phyloP scores from a whole-genome alignment of 2,329 filamentous ascomycete species.

The Fusarium algeriense region DNA sequence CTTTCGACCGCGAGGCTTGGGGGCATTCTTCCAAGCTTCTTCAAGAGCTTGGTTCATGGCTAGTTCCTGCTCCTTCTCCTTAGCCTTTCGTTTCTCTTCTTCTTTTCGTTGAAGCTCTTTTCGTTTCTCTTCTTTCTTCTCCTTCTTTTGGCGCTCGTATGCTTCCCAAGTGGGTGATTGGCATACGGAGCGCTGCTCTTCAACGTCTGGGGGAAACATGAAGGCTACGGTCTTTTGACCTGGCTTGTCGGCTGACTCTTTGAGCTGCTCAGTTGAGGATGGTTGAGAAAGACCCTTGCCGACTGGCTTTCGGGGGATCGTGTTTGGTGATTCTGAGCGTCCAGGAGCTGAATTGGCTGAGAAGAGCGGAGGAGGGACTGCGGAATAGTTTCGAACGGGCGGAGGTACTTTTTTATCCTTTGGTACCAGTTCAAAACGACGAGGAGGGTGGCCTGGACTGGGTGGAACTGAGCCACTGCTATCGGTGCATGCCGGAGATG shows the following conservation, averaged over 20 bases:
- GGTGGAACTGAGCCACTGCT: constrained; percentile 33
- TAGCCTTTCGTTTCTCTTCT: constrained; percentile 45
- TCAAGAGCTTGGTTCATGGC: constrained; percentile 39
- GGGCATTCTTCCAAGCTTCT: constrained; percentile 41
- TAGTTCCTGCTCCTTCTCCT: constrained; percentile 35
- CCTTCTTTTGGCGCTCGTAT: constrained; percentile 65
- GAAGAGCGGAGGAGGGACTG: constrained; percentile 39
- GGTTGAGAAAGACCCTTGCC: constrained; percentile 9
- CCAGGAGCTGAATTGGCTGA: constrained; percentile 23
- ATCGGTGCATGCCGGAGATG: constrained; percentile 32
- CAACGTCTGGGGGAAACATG: constrained; percentile 48
- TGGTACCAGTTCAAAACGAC: constrained; percentile 45
- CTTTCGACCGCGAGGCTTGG: constrained; percentile 46
- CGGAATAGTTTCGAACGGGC: constrained; percentile 44
- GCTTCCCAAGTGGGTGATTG: constrained; percentile 74
- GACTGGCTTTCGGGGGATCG: constrained; percentile 38
- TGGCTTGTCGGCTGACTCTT: constrained; percentile 37
- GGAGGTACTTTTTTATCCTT: constrained; percentile 44
- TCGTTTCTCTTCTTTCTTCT: constrained; percentile 62
- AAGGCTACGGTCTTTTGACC: constrained; percentile 51
- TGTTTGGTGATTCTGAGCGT: constrained; percentile 27
- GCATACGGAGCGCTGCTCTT: constrained; percentile 60
- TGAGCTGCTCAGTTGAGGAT: constrained; percentile 24
- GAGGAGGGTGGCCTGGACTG: constrained; percentile 39
- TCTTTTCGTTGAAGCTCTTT: constrained; percentile 55